Conservation (phyloP, 352 stramenopile genomes). For the Pythium biforme region DNA sequence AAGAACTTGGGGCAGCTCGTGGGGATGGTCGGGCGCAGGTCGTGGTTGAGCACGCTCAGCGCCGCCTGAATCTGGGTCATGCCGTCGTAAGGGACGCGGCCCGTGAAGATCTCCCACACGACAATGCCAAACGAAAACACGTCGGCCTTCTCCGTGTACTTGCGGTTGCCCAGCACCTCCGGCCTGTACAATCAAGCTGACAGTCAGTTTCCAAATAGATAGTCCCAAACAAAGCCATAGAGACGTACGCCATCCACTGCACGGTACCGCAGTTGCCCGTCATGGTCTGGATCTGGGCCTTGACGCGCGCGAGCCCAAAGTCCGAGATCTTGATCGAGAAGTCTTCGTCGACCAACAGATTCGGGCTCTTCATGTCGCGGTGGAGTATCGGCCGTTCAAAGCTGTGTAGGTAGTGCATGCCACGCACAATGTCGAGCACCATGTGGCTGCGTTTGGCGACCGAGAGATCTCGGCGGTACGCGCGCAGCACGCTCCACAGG, state of each 20-base stretch:
- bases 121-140: constrained; percentile 94
- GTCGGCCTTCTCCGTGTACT: constrained; percentile 93
- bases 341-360: constrained; percentile 82
- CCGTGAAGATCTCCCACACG: constrained; percentile 92
- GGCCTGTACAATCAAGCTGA: constrained; percentile 34
- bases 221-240: not conserved
- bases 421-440: constrained; percentile 70
- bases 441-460: constrained; percentile 53
- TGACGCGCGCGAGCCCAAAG: constrained; percentile 90
- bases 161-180: constrained; percentile 86
- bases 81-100: constrained; percentile 87
- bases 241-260: constrained; percentile 85
- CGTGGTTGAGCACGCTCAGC: constrained; percentile 76
- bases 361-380: constrained; percentile 89
- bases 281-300: constrained; percentile 91
- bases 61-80: constrained; percentile 89
- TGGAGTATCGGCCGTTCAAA: constrained; percentile 88
- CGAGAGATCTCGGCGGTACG: constrained; percentile 39
- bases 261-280: constrained; percentile 89
- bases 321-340: constrained; percentile 91
- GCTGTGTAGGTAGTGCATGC: constrained; percentile 88
- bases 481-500: constrained; percentile 90
- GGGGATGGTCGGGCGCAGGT: constrained; percentile 67
- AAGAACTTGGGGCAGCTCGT: constrained; percentile 65
- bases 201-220: not conserved